Evolutionary conservation across 2,329 filamentous ascomycete species (phyloP), one percentile per base, ranked within the genome.

Genomic region (Stemphylium lycopersici): DNA sequence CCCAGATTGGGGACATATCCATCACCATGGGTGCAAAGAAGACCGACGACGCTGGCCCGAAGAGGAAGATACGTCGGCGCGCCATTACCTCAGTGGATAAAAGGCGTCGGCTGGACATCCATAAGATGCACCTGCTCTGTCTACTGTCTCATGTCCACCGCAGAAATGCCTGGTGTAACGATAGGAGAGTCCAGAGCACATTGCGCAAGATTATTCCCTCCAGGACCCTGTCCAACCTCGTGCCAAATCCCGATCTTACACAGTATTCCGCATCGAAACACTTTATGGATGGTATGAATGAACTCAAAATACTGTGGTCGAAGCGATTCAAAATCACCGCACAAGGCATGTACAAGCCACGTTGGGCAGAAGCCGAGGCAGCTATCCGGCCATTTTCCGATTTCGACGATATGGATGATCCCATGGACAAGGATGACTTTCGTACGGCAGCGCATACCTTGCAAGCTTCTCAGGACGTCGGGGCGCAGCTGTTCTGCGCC

Each of bases 91-190:
- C 79, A 6, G 78, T 80, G 1, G 87, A 89, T 58, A 86, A 82
- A 58, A 82, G 80, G 41, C 70, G 81, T 26, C 85, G 93, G 16
- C 72, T 95, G 26, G 84, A 91, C 46, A 81, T 92, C n/a, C 95
- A 99, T 74, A 96, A 93, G 74, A 80, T 87, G 57, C 93, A 99
- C 76, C 62, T 98, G 0, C 78, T 97, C 12, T 96, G 91, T 70
- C 81, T 99, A 2, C 76, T 99, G 13, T 85, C 87, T 8, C 91
- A 98, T 73, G 83, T 88, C 13, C 84, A 90, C 61, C 80, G 86
- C 52, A 86, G 93, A 50, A 99, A 98, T 69, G 80, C 84, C 49
- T 97, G 93, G 91, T 97, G 93, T 76, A 96, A 96, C 67, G 88
- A 93, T 69, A 66, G 78, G 12, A 77, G 82, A 52, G 84, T 90